Conservation (phyloP, 768 basidiomycete species). For the Pleurotus ostreatus region DNA sequence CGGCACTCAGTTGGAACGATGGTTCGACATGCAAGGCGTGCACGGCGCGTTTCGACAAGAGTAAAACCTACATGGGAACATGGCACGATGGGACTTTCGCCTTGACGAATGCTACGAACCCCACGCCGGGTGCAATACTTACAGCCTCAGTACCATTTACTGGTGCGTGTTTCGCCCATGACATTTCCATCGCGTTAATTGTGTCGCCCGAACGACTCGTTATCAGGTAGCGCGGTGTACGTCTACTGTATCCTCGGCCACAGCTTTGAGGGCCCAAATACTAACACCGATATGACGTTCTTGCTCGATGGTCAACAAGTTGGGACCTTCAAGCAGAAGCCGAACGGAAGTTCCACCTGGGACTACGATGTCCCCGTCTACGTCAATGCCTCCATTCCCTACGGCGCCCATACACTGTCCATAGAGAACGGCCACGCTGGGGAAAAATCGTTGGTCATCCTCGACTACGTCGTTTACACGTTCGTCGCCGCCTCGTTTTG, state of each 20-base stretch:
- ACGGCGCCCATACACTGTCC: conserved; percentile 6
- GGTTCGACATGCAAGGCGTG: neutral
- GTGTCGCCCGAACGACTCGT: no score
- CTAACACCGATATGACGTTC: conserved; percentile 7
- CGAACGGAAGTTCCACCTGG: neutral
- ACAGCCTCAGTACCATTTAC: conserved; percentile 4
- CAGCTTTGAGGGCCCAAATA: neutral
- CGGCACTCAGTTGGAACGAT: conserved; percentile 2
- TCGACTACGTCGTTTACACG: conserved; percentile 9
- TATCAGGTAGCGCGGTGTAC: conserved; percentile 7
- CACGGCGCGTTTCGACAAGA: neutral
- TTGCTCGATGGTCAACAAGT: conserved; percentile 6
- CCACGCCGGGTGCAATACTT: conserved; percentile 1
- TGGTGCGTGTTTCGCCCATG: neutral
- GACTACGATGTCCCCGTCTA: conserved; percentile 6
- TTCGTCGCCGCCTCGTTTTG: neutral
- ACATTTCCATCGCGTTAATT: no score
- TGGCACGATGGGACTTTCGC: conserved; percentile 8
- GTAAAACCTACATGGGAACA: neutral
- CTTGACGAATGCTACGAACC: neutral
- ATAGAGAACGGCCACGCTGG: neutral
- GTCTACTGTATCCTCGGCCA: conserved; percentile 8
- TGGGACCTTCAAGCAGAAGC: conserved; percentile 4
- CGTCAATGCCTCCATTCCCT: neutral
- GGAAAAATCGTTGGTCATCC: neutral